phyloP scores from a whole-genome alignment of 2,329 filamentous ascomycete species.

The Epicoccum sorghinum region DNA sequence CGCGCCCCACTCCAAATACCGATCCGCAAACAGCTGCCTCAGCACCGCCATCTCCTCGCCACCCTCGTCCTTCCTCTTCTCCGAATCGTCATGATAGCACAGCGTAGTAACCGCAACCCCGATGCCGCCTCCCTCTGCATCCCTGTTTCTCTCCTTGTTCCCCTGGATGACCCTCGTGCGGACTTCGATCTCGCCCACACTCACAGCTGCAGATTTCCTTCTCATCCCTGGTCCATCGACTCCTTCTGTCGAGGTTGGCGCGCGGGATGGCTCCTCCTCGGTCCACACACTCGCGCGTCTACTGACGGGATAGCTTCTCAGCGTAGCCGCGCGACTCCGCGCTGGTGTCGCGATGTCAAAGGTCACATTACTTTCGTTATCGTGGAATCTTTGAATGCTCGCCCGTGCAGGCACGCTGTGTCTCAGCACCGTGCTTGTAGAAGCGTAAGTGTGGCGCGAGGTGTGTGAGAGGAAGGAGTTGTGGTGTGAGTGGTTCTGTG shows the following conservation, averaged over 20 bases:
- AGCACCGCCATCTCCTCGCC: slow-evolving; percentile 10
- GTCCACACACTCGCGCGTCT: too few relatives aligned
- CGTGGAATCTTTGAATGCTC: slow-evolving; percentile 19
- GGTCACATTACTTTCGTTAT: slow-evolving; percentile 31
- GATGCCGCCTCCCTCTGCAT: background rate
- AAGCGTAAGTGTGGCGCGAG: too few relatives aligned
- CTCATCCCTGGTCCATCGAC: background rate
- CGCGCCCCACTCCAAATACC: slow-evolving; percentile 1
- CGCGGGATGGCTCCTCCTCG: background rate
- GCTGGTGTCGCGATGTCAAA: slow-evolving; percentile 33
- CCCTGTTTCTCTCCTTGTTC: background rate
- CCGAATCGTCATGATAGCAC: too few relatives aligned
- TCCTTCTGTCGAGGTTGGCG: slow-evolving; percentile 15
- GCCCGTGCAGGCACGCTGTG: slow-evolving; percentile 7
- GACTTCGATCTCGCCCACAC: background rate
- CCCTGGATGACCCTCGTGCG: background rate
- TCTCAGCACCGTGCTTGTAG: too few relatives aligned
- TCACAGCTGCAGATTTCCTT: background rate
- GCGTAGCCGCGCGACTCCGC: slow-evolving; percentile 19
- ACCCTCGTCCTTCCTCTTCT: background rate
- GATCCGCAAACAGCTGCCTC: slow-evolving; percentile 3
- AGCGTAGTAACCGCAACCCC: slow-evolving; percentile 7
- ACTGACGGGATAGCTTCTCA: slow-evolving; percentile 1
- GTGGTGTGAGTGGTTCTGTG: too few relatives aligned
- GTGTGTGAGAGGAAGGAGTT: too few relatives aligned